Evolutionary conservation across 371 early-diverging fungal species (phyloP).

Genomic region (Mortierella sp.): DNA sequence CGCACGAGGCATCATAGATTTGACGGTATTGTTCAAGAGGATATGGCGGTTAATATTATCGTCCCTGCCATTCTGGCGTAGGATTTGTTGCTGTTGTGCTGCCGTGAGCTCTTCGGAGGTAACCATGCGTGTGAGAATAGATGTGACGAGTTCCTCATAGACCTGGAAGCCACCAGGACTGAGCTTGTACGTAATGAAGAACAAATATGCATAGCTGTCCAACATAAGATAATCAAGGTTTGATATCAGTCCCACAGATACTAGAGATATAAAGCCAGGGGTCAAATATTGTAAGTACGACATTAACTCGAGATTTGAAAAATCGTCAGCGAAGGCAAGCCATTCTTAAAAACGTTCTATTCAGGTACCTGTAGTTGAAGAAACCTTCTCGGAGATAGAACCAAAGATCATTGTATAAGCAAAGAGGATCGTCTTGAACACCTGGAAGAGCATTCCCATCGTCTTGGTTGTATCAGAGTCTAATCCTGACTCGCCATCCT

Average conservation of each 20-base stretch:
- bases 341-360: background rate
- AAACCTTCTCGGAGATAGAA: conserved; percentile 33
- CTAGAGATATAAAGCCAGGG: conserved; percentile 6
- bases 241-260: conserved; percentile 24
- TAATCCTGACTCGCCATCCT: conserved; percentile 3
- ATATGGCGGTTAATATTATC: conserved; percentile 19
- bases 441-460: conserved; percentile 33
- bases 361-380: conserved; percentile 32
- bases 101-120: conserved; percentile 14
- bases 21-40: conserved; percentile 41
- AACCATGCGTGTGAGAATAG: conserved; percentile 48
- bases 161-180: conserved; percentile 53
- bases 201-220: conserved; percentile 54
- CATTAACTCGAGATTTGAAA: background rate
- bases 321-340: background rate
- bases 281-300: background rate
- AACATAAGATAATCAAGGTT: conserved; percentile 41
- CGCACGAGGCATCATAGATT: conserved; percentile 40
- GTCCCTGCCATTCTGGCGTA: conserved; percentile 1
- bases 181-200: conserved; percentile 43
- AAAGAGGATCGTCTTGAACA: conserved; percentile 52
- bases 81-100: conserved; percentile 1
- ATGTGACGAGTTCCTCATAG: conserved; percentile 49
- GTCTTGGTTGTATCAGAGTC: conserved; percentile 35
- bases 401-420: conserved; percentile 57